Conservation (phyloP, 495 filamentous ascomycete genomes). For the Aspergillus coremiiformis region DNA sequence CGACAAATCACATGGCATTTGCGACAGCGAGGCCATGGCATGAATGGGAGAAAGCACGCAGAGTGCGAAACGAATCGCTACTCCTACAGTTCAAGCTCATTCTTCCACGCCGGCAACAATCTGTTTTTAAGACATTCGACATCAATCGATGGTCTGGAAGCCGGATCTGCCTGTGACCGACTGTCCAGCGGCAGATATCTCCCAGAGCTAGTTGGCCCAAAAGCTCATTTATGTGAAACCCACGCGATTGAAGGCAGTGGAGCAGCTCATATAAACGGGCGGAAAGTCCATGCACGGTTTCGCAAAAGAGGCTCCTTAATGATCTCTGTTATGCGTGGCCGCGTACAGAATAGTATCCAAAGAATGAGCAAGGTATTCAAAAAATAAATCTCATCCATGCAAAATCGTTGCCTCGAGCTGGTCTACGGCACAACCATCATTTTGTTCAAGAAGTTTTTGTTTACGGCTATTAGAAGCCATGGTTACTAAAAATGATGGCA, state of each 20-base stretch:
- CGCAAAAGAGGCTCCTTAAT: conserved; percentile 5
- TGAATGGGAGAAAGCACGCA: background rate
- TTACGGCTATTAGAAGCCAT: background rate
- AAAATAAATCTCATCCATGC: background rate
- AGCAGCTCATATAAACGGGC: background rate
- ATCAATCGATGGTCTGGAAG: background rate
- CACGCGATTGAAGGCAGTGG: background rate
- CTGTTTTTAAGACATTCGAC: background rate
- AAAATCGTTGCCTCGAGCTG: background rate
- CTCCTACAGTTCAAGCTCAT: background rate
- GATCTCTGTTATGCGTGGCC: conserved; percentile 3
- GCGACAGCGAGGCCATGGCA: background rate
- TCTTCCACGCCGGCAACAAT: background rate
- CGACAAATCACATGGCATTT: background rate
- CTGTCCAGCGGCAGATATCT: background rate
- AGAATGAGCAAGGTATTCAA: conserved; percentile 5
- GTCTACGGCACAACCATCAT: background rate
- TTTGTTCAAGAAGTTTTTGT: too few species aligned
- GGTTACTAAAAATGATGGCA: background rate
- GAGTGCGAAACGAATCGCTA: background rate
- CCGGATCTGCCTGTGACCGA: background rate
- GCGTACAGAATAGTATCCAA: conserved; percentile 5
- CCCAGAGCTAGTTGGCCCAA: background rate
- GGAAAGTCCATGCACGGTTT: background rate
- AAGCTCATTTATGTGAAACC: conserved; percentile 1